phyloP scores from a whole-genome alignment of 352 stramenopile genomes.

The Pythium monospermum region DNA sequence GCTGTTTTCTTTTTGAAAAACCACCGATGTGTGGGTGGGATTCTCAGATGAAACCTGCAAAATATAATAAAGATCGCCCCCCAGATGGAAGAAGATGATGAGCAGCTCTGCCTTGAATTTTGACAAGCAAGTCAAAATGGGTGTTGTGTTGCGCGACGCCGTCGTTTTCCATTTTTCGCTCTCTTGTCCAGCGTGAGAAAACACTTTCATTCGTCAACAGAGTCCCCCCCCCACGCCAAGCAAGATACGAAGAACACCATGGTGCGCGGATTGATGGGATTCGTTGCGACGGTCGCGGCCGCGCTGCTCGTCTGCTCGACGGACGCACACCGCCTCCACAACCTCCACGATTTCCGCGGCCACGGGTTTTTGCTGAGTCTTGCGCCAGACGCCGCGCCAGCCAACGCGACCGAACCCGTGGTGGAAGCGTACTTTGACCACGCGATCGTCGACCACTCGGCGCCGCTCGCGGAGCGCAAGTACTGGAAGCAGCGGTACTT shows the following conservation, averaged over 20 bases:
- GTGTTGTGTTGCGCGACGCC: neutral
- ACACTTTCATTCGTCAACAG: too few species aligned
- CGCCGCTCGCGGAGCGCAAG: conserved; percentile 46
- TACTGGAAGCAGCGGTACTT: conserved; percentile 89
- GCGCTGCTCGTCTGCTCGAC: neutral
- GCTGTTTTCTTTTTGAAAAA: neutral
- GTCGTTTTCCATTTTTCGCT: neutral
- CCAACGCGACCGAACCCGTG: conserved; percentile 25
- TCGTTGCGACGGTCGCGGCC: neutral
- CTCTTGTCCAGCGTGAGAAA: too few species aligned
- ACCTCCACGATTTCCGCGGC: conserved; percentile 59
- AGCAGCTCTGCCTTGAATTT: conserved; percentile 2
- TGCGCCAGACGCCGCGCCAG: conserved; percentile 22
- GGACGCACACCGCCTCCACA: conserved; percentile 31
- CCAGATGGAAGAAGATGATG: too few species aligned
- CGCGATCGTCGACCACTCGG: conserved; percentile 70
- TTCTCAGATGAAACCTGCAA: neutral
- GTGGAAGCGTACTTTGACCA: conserved; percentile 53
- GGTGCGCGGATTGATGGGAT: conserved; percentile 6
- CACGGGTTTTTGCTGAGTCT: conserved; percentile 63
- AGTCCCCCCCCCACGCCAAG: too few species aligned
- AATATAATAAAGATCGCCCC: too few species aligned
- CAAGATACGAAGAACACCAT: neutral
- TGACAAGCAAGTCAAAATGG: conserved; percentile 10
- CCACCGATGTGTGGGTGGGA: neutral